Evolutionary conservation across 176 grass and related monocot species (phyloP).

Genomic region (Chloris gayana): DNA sequence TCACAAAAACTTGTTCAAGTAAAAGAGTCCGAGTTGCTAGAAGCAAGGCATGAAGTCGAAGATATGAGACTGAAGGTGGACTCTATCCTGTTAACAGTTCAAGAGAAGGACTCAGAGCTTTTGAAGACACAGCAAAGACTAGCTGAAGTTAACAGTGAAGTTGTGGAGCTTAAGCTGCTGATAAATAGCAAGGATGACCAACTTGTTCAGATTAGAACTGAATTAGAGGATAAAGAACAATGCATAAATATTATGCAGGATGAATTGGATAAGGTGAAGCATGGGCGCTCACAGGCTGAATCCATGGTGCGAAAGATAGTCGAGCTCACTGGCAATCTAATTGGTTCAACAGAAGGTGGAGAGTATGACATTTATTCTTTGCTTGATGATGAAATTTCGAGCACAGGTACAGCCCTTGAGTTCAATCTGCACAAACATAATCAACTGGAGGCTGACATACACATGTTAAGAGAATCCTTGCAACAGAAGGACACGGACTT

Average conservation of each 20-base stretch:
- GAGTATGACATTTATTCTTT: slow-evolving; percentile 42
- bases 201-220: slow-evolving; percentile 52
- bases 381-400: slow-evolving; percentile 55
- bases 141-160: slow-evolving; percentile 48
- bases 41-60: slow-evolving; percentile 73
- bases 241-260: slow-evolving; percentile 41
- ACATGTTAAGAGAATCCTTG: slow-evolving; percentile 55
- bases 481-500: slow-evolving; percentile 55
- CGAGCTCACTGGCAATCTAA: slow-evolving; percentile 59
- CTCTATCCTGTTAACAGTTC: slow-evolving; percentile 53
- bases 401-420: slow-evolving; percentile 38
- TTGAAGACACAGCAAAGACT: slow-evolving; percentile 49
- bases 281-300: slow-evolving; percentile 58
- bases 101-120: slow-evolving; percentile 75
- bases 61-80: slow-evolving; percentile 73
- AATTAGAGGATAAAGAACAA: slow-evolving; percentile 59
- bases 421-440: slow-evolving; percentile 55
- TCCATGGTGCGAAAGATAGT: slow-evolving; percentile 56
- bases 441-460: slow-evolving; percentile 63
- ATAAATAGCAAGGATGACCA: slow-evolving; percentile 58
- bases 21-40: slow-evolving; percentile 73
- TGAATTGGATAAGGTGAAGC: slow-evolving; percentile 51
- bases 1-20: slow-evolving; percentile 61
- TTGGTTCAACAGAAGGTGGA: slow-evolving; percentile 48
- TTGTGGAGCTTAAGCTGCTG: slow-evolving; percentile 51